Percentiles rank a stretch among this genome's conserved stretches.
Conservation (phyloP, 371 early-diverging fungal genomes). For the Cladochytrium tenue region DNA sequence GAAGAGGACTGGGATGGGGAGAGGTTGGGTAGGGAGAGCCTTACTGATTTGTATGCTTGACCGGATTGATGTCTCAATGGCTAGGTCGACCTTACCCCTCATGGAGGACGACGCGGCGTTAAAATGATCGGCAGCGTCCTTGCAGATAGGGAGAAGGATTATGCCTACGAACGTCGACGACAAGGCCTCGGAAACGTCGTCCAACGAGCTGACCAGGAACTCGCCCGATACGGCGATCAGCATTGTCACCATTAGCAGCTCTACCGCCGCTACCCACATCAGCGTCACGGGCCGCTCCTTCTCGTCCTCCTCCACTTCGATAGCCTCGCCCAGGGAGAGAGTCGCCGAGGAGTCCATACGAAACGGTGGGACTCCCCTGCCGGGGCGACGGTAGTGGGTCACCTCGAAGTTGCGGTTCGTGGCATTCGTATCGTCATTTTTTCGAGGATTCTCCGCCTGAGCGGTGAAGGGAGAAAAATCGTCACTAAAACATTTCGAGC, state of each 20-base stretch:
- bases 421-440: too few relatives aligned
- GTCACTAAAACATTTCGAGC: too few relatives aligned
- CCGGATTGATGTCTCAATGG: conserved; percentile 80
- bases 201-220: conserved; percentile 75
- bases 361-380: too few relatives aligned
- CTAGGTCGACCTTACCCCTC: conserved; percentile 86
- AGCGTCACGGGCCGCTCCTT: neutral
- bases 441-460: too few relatives aligned
- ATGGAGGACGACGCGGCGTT: conserved; percentile 46
- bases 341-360: too few relatives aligned
- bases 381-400: too few relatives aligned
- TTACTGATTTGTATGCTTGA: conserved; percentile 81
- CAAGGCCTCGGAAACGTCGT: conserved; percentile 62
- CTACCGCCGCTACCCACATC: conserved; percentile 15
- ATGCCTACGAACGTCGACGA: conserved; percentile 78
- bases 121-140: conserved; percentile 42
- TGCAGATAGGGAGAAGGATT: conserved; percentile 81
- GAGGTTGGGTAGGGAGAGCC: too few relatives aligned
- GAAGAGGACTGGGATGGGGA: too few relatives aligned
- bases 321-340: too few relatives aligned
- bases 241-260: conserved; percentile 29
- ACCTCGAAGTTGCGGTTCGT: too few relatives aligned
- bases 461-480: too few relatives aligned
- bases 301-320: neutral
- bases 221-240: conserved; percentile 77